phyloP scores from a whole-genome alignment of 352 stramenopile species.

The Thalassiosira allenii region DNA sequence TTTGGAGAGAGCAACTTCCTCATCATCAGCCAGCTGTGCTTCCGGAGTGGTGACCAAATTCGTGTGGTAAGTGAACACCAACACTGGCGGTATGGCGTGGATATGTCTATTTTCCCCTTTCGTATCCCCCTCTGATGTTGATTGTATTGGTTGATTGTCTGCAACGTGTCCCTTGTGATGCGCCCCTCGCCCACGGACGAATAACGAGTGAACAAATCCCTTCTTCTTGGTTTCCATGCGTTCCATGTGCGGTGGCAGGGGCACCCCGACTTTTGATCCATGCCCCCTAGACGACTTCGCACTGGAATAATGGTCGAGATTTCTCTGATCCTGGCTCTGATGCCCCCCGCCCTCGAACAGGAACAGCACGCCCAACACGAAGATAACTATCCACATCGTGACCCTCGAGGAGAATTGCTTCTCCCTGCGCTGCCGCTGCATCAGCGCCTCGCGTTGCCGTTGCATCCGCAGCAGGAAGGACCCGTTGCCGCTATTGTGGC shows the following conservation, averaged over 20 bases:
- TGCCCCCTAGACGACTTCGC: neutral
- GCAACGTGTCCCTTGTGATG: neutral
- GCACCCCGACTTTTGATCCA: no score
- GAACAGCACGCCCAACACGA: slow-evolving; percentile 1
- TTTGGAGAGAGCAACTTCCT: slow-evolving; percentile 63
- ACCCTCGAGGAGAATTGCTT: neutral
- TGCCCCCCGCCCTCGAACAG: neutral
- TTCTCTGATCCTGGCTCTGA: neutral
- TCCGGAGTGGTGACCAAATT: slow-evolving; percentile 62
- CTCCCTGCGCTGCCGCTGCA: slow-evolving; percentile 15
- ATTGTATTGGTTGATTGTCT: neutral
- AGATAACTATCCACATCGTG: slow-evolving; percentile 2
- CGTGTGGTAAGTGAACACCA: slow-evolving; percentile 80
- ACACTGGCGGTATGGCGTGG: slow-evolving; percentile 69
- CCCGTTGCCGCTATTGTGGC: neutral
- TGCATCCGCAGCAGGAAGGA: slow-evolving; percentile 29
- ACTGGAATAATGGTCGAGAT: neutral
- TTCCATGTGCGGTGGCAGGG: no score
- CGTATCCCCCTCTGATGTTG: no score
- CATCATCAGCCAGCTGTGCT: slow-evolving; percentile 47
- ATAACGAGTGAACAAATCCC: no score
- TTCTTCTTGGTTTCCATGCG: no score
- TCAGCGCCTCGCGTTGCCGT: slow-evolving; percentile 8
- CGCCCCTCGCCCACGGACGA: neutral
- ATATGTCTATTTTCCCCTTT: no score